Evolutionary conservation across 257 asterid genomes (phyloP), one percentile per base, ranked within the genome.

Genomic region (Eustoma russellianum): DNA sequence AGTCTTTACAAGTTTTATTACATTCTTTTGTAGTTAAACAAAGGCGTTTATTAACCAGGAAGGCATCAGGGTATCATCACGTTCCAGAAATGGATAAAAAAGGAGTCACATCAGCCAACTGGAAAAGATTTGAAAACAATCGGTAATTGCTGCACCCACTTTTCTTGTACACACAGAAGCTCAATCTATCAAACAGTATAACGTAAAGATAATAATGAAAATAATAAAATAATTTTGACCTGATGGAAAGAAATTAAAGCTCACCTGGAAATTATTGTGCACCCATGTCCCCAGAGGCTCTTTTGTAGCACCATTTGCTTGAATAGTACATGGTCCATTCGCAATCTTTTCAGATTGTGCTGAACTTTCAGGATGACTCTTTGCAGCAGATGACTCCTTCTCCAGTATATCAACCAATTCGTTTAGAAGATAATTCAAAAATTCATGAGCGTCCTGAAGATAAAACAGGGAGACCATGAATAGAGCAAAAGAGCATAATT

Each of bases 381-480:
- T 88, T 57, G 74, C 62, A 53, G 81, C 79, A 62, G 60, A 74
- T 34, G 80, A 66, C 77, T 82, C 97, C 58, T 88, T 88, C 79
- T 85, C 97, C 72, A 88, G 68, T 76, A 82, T 88, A 64, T 88
- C 97, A 53, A 85, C 97, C 70, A 88, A 72, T 71, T 85, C 91
- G 62, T 88, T 88, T 56, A 85, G 82, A 75, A 88, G 74, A 66
- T 78, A 88, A 78, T 88, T 88, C 62, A 88, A 67, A 70, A 88
- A 88, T 59, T 88, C 97, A 69, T 88, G 97, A 33, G 97, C 97
- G 57, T 85, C 97, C 97, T 88, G 67, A 13, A 59, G 38, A n/a
- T 43, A 61, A 40, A 61, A 44, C 5, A 52, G 13, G 41, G 19
- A 35, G 44, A 52, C 30, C 41, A 55, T 35, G 15, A 49, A 33